phyloP scores from a whole-genome alignment of 2,329 filamentous ascomycete species.

The Alternaria ventricosa region DNA sequence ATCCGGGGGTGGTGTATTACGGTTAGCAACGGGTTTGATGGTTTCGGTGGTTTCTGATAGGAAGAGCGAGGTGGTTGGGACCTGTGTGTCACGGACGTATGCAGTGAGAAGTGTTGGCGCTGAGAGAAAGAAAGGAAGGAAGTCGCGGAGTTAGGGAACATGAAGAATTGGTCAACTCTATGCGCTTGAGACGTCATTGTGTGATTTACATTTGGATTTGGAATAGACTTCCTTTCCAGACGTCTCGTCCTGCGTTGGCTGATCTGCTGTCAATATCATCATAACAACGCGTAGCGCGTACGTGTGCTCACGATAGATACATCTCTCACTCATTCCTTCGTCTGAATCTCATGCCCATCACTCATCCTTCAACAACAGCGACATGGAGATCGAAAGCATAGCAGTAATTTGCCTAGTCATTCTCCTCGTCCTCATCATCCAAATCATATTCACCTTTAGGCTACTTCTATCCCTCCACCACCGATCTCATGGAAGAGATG shows the following conservation, averaged over 20 bases:
- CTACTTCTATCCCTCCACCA: neutral
- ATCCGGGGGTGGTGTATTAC: conserved; percentile 4
- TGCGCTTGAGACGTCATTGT: neutral
- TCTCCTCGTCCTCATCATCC: neutral
- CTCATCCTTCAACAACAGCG: no score
- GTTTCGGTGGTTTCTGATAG: neutral
- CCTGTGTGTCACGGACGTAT: neutral
- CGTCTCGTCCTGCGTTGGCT: neutral
- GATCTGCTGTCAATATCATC: neutral
- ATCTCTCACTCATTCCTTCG: neutral
- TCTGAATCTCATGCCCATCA: neutral
- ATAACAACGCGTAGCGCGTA: neutral
- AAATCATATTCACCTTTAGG: neutral
- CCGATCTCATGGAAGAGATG: neutral
- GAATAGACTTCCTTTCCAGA: neutral
- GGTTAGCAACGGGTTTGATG: neutral
- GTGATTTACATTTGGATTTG: neutral
- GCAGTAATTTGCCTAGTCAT: neutral
- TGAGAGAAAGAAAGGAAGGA: neutral
- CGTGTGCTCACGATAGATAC: neutral
- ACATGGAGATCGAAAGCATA: conserved; percentile 3
- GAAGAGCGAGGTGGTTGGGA: neutral
- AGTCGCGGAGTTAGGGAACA: neutral
- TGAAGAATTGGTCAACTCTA: neutral
- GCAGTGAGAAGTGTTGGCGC: neutral